phyloP scores from a whole-genome alignment of 2,329 filamentous ascomycete genomes.

The Blastomyces silverae region DNA sequence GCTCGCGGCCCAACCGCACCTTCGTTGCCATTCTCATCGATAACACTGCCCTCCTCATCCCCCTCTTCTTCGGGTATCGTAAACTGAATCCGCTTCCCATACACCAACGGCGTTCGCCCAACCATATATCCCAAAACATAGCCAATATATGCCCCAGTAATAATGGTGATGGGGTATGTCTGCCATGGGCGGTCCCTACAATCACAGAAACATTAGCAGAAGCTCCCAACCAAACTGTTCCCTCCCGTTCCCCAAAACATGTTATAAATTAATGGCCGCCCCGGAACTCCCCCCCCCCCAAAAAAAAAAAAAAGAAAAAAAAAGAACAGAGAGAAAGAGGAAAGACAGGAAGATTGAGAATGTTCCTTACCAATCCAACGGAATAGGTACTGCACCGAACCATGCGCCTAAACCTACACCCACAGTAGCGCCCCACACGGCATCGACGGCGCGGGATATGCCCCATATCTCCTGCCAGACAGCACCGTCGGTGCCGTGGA shows the following conservation, averaged over 20 bases:
- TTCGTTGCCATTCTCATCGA: not conserved
- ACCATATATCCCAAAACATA: slow-evolving; percentile 55
- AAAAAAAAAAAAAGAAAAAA: not conserved
- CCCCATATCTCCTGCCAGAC: slow-evolving; percentile 66
- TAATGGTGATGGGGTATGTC: slow-evolving; percentile 89
- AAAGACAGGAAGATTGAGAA: not conserved
- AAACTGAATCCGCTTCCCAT: slow-evolving; percentile 35
- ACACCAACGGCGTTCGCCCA: slow-evolving; percentile 29
- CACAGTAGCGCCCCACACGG: slow-evolving; percentile 73
- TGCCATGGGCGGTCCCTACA: slow-evolving; percentile 89
- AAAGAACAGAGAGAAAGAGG: not conserved
- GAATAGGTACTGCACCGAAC: slow-evolving; percentile 91
- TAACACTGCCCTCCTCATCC: slow-evolving; percentile 13
- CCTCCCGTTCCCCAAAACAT: too few species aligned
- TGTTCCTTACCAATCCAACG: slow-evolving; percentile 70
- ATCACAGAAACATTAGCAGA: slow-evolving; percentile 6
- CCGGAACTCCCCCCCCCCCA: too few species aligned
- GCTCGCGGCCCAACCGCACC: not conserved
- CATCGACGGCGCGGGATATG: slow-evolving; percentile 67
- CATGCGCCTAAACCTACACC: slow-evolving; percentile 77
- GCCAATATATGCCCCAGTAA: slow-evolving; percentile 74
- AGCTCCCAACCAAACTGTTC: not conserved
- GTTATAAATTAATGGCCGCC: too few species aligned
- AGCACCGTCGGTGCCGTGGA: slow-evolving; percentile 65
- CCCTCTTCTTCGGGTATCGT: slow-evolving; percentile 23